phyloP scores from a whole-genome alignment of 2,329 filamentous ascomycete genomes.

The Exophiala viscosa region DNA sequence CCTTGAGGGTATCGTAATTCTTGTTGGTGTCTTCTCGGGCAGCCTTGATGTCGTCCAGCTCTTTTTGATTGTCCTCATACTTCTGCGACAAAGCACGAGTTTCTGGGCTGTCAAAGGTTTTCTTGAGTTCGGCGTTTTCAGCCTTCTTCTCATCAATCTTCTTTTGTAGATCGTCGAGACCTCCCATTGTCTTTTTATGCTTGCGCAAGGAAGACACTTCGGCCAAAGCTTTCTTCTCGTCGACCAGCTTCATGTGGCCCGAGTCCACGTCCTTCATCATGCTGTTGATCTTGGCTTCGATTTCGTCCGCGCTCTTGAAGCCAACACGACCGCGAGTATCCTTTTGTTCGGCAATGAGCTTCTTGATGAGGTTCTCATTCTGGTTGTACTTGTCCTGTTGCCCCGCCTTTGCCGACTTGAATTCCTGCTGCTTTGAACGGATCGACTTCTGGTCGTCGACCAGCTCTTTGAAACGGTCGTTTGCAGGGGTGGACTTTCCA shows the following conservation, averaged over 20 bases:
- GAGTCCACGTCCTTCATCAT: conserved; percentile 83
- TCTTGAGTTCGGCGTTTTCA: conserved; percentile 84
- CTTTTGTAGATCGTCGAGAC: conserved; percentile 81
- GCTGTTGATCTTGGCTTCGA: conserved; percentile 75
- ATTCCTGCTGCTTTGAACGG: conserved; percentile 77
- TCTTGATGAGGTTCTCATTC: conserved; percentile 83
- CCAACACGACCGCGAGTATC: conserved; percentile 71
- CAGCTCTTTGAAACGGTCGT: conserved; percentile 76
- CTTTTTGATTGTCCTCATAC: conserved; percentile 79
- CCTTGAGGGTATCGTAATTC: conserved; percentile 75
- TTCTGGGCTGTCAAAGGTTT: conserved; percentile 86
- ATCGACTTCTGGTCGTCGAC: conserved; percentile 70
- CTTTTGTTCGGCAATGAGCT: conserved; percentile 83
- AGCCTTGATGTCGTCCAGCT: conserved; percentile 84
- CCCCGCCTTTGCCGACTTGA: conserved; percentile 74
- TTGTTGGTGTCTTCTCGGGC: conserved; percentile 91
- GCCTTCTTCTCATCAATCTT: conserved; percentile 81
- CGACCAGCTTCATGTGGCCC: conserved; percentile 90
- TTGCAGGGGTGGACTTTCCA: conserved; percentile 74
- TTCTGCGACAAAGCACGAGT: conserved; percentile 80
- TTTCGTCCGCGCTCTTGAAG: conserved; percentile 83
- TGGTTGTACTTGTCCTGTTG: conserved; percentile 89
- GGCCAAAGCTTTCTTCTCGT: conserved; percentile 88
- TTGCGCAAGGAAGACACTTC: conserved; percentile 82
- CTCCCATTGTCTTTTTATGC: conserved; percentile 83